phyloP scores from a whole-genome alignment of 176 grass and related monocot species.

The Carex kokanica region DNA sequence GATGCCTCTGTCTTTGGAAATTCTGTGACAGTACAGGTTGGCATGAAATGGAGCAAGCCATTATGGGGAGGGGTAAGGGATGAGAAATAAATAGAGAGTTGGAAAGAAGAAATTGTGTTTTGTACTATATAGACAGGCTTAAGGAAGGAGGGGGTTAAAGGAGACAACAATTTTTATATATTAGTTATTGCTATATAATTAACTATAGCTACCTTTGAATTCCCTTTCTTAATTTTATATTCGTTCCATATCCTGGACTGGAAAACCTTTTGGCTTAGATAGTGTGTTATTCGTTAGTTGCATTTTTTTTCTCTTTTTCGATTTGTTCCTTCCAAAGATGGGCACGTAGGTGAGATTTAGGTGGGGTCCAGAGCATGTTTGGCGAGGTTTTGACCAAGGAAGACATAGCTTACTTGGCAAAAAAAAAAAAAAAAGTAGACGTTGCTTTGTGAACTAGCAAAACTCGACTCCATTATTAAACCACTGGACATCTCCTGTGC shows the following conservation, averaged over 20 bases:
- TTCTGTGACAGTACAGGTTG: constrained; percentile 14
- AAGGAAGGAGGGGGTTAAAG: not conserved
- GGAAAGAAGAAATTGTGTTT: constrained; percentile 13
- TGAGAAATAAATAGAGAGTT: not conserved
- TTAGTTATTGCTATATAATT: not conserved
- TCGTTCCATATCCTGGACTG: constrained; percentile 17
- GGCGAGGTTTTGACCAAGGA: constrained; percentile 26
- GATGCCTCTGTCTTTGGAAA: not conserved
- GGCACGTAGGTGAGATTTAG: not conserved
- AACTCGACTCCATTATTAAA: not conserved
- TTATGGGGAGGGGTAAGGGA: not conserved
- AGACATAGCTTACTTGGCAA: not conserved
- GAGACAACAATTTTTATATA: constrained; percentile 4
- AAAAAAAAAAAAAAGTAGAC: not conserved
- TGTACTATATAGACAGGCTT: constrained; percentile 20
- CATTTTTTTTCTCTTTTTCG: not conserved
- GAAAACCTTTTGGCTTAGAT: not conserved
- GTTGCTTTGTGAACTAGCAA: not conserved
- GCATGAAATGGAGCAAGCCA: constrained; percentile 29
- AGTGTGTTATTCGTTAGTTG: not conserved
- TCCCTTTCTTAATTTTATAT: not conserved
- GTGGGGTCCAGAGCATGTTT: constrained; percentile 25
- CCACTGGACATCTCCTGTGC: not conserved
- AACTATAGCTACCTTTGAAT: not conserved
- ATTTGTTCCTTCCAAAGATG: not conserved